Conservation (phyloP, 2,329 filamentous ascomycete genomes). For the Huntiella omanensis region DNA sequence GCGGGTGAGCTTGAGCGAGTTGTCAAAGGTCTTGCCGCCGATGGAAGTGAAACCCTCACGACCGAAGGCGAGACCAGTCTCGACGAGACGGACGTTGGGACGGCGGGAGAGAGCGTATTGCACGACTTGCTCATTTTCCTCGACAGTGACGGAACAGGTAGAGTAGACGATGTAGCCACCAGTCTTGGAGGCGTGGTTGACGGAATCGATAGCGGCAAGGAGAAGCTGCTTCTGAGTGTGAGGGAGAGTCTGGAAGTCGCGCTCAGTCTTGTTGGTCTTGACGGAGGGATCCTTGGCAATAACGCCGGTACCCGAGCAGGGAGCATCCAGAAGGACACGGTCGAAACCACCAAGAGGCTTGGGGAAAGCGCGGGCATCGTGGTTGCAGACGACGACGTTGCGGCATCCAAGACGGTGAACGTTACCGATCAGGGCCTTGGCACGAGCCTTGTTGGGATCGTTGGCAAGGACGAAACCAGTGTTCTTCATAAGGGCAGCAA, state of each 20-base stretch:
- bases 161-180: constrained; percentile 94
- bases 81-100: constrained; percentile 83
- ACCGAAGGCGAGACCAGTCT: constrained; percentile 77
- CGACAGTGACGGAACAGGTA: constrained; percentile 83
- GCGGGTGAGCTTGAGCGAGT: constrained; percentile 62
- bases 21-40: constrained; percentile 80
- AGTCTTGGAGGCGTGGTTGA: constrained; percentile 78
- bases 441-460: constrained; percentile 81
- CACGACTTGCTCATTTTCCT: constrained; percentile 80
- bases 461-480: constrained; percentile 92
- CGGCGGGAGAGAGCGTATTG: constrained; percentile 83
- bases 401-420: constrained; percentile 85
- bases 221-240: constrained; percentile 91
- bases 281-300: constrained; percentile 93
- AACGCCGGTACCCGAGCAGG: constrained; percentile 91
- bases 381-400: constrained; percentile 89
- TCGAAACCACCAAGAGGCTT: constrained; percentile 92
- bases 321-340: constrained; percentile 80
- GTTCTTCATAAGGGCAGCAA: constrained; percentile 92
- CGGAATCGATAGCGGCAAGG: constrained; percentile 82
- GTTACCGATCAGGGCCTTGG: constrained; percentile 95
- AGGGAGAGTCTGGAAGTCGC: constrained; percentile 81
- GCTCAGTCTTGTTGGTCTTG: constrained; percentile 95
- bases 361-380: constrained; percentile 87
- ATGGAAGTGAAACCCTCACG: constrained; percentile 83